Conservation (phyloP, 192 early-diverging fungal species). For the Chytriomyces sp. region DNA sequence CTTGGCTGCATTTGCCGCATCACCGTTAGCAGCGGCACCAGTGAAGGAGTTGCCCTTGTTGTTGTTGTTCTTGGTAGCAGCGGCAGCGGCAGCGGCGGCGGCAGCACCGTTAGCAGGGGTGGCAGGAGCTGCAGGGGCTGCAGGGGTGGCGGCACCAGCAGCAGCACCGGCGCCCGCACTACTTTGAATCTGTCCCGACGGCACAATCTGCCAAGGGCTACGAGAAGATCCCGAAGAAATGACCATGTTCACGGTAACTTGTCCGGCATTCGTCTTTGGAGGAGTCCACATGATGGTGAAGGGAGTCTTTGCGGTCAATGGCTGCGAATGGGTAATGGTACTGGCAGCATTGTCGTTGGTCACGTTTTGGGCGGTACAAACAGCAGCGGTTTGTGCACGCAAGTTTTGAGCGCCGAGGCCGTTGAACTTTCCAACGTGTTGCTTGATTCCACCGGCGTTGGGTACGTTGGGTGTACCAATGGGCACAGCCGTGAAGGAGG, state of each 20-base stretch:
- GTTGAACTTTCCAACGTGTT: slow-evolving; percentile 18
- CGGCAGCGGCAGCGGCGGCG: neutral
- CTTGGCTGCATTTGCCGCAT: neutral
- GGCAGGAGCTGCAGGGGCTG: neutral
- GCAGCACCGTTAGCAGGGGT: neutral
- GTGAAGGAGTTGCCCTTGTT: neutral
- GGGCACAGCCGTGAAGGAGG: slow-evolving; percentile 12
- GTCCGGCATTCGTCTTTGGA: neutral
- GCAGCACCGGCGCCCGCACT: neutral
- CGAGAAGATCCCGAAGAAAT: neutral
- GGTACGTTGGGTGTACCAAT: neutral
- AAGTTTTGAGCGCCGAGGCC: slow-evolving; percentile 27
- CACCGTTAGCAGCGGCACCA: neutral
- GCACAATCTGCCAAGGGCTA: slow-evolving; percentile 4
- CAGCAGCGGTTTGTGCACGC: slow-evolving; percentile 44
- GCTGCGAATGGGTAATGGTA: slow-evolving; percentile 42
- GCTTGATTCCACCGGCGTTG: neutral
- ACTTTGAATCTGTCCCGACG: slow-evolving; percentile 12
- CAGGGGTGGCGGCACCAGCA: neutral
- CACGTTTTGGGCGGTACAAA: slow-evolving; percentile 37
- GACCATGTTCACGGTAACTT: slow-evolving; percentile 32
- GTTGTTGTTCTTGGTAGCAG: neutral
- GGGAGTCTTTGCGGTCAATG: neutral
- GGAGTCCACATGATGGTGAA: slow-evolving; percentile 29
- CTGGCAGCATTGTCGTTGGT: slow-evolving; percentile 23